Conservation (phyloP, 768 basidiomycete genomes). For the Kockovaella imperatae region DNA sequence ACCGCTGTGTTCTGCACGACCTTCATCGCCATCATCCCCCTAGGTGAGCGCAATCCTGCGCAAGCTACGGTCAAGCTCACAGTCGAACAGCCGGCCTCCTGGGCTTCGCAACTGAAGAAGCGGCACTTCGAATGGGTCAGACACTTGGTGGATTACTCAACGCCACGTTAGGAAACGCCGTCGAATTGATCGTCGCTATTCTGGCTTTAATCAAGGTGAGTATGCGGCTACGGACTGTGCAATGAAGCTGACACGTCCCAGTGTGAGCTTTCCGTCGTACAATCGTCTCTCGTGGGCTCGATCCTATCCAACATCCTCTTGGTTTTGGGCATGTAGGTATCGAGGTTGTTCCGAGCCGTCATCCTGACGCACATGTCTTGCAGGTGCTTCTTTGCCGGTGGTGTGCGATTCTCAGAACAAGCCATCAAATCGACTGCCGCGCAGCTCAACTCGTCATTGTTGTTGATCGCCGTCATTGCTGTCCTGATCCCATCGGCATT, state of each 20-base stretch:
- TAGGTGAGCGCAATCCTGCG: constrained; percentile 32
- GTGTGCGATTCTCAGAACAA: constrained; percentile 52
- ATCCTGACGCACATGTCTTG: background rate
- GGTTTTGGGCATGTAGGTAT: constrained; percentile 43
- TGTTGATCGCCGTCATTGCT: constrained; percentile 45
- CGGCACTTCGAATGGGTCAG: constrained; percentile 48
- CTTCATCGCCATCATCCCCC: constrained; percentile 51
- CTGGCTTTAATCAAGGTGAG: constrained; percentile 36
- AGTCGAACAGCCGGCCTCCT: constrained; percentile 47
- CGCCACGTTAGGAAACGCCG: constrained; percentile 53
- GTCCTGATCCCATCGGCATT: constrained; percentile 46
- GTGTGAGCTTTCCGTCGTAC: constrained; percentile 54
- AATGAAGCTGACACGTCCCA: constrained; percentile 15
- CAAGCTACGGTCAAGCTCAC: background rate
- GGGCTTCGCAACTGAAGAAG: constrained; percentile 54
- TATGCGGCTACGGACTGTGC: background rate
- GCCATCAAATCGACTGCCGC: constrained; percentile 54
- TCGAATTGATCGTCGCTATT: constrained; percentile 52
- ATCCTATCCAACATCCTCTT: constrained; percentile 49
- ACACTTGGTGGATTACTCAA: constrained; percentile 54
- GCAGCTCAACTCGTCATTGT: constrained; percentile 44
- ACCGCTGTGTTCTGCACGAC: constrained; percentile 52
- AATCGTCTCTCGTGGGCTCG: constrained; percentile 52
- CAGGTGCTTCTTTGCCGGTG: constrained; percentile 44
- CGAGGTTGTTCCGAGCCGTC: background rate